Evolutionary conservation across 495 filamentous ascomycete species (phyloP), one percentile per base, ranked within the genome.

Genomic region (Aspergillus baeticus): DNA sequence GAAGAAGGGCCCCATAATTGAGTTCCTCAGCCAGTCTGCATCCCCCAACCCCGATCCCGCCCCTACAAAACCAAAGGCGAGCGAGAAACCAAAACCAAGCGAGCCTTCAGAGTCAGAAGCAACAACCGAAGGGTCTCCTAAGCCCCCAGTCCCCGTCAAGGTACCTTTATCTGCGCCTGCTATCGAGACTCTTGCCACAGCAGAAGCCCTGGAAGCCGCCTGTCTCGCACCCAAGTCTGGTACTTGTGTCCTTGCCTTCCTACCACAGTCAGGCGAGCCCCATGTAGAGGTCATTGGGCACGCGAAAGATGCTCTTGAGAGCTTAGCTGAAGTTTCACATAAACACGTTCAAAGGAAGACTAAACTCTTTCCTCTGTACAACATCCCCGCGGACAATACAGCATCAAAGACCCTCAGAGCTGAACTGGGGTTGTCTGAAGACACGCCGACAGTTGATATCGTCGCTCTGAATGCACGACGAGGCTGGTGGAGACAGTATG

Each of bases 231-330:
- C 81, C 14, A 92, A 90, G 66, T 87, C 92, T 2, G 81, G 83
- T 50, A 96, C 90, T 13, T 98, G 95, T 67, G 81, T 99, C 13
- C 81, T 99, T 8, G 90, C 86, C 4, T 79, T 98, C 31, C 79
- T 92, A 8, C 84, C 90, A 2, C 69, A 77, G 4, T 54, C 74
- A 23, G 70, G 75, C 23, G 75, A 77, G 21, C 49, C 74, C 0
- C 84, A 85, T 29, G 70, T 76, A 4, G 81, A 71, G 11, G 60
- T 72, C 31, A 58, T 75, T 6, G 66, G 68, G 0, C 65, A 67
- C 59, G 80, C 68, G 64, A 81, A 68, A 20, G 64, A 72, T 54
- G 90, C 83, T 0, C 73, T 96, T 10, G 64, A 72, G n/a, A 84
- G 78, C 48, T 70, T 97, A 5, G 82, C 90, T 10, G 82, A 91